Conservation (phyloP, 1,284 basidiomycete species). For the Sanghuangporus baumii region DNA sequence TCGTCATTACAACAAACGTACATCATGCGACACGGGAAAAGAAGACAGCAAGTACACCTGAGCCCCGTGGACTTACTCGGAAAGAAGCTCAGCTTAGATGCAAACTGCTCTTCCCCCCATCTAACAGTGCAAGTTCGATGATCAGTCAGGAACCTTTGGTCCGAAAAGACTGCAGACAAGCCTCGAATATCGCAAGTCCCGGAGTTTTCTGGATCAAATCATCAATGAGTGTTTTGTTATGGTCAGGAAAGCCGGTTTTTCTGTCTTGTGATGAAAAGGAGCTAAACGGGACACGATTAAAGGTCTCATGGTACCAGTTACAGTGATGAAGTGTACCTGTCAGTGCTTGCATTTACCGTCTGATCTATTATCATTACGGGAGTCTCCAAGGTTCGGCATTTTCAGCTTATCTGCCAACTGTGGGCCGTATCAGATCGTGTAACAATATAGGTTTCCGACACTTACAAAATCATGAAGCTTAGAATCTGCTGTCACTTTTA, state of each 20-base stretch:
- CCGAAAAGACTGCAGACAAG: slow-evolving; percentile 24
- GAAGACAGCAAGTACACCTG: no score
- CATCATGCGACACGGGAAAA: no score
- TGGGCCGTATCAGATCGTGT: neutral
- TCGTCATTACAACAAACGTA: no score
- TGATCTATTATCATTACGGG: slow-evolving; percentile 36
- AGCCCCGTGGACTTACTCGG: no score
- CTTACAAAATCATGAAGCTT: slow-evolving; percentile 44
- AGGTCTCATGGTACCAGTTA: slow-evolving; percentile 11
- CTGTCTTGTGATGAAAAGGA: slow-evolving; percentile 86
- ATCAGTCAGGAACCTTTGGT: neutral
- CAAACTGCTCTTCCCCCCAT: no score
- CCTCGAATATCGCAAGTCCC: slow-evolving; percentile 64
- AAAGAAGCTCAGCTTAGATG: no score
- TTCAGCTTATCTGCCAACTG: slow-evolving; percentile 36
- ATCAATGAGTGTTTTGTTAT: slow-evolving; percentile 62
- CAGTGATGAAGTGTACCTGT: slow-evolving; percentile 45
- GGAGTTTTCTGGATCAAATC: slow-evolving; percentile 42
- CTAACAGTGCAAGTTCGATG: no score
- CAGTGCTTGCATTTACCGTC: slow-evolving; percentile 66
- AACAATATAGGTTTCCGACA: slow-evolving; percentile 12
- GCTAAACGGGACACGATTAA: slow-evolving; percentile 30
- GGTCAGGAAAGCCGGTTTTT: slow-evolving; percentile 73
- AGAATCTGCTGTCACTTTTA: slow-evolving; percentile 48
- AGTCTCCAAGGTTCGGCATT: slow-evolving; percentile 29